Evolutionary conservation across 2,329 filamentous ascomycete genomes (phyloP).

Genomic region (Arthrobotrys iridis): DNA sequence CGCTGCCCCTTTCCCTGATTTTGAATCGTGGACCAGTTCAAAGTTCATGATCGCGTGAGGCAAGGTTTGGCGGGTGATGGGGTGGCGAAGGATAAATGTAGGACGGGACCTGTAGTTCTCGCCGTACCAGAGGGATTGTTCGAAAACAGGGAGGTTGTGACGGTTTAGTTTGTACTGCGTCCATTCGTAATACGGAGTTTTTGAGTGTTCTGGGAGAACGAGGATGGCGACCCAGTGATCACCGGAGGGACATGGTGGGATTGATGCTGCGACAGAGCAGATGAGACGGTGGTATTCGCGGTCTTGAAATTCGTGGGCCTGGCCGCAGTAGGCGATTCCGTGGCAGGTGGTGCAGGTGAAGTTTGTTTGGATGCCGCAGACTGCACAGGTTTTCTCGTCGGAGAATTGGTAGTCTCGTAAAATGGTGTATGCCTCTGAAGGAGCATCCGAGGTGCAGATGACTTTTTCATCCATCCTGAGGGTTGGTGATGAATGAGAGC

Average conservation of each 20-base stretch:
- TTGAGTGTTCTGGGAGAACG: slow-evolving; percentile 29
- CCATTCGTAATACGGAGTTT: slow-evolving; percentile 34
- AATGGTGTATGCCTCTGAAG: not conserved
- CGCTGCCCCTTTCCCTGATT: not conserved
- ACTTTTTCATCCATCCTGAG: not conserved
- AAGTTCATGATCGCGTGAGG: slow-evolving; percentile 13
- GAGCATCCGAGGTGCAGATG: not conserved
- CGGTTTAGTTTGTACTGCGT: slow-evolving; percentile 5
- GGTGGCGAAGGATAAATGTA: slow-evolving; percentile 16
- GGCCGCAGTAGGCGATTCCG: slow-evolving; percentile 27
- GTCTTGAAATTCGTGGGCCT: slow-evolving; percentile 21
- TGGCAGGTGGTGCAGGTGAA: slow-evolving; percentile 26
- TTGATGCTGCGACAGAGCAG: not conserved
- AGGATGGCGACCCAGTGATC: slow-evolving; percentile 2
- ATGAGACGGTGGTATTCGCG: slow-evolving; percentile 1
- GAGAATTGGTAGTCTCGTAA: not conserved
- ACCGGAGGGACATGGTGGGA: slow-evolving; percentile 12
- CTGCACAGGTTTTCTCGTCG: slow-evolving; percentile 2
- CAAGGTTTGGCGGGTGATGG: slow-evolving; percentile 15
- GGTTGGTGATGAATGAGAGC: not conserved
- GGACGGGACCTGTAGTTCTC: not conserved
- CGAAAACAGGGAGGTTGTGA: slow-evolving; percentile 24
- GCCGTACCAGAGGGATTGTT: slow-evolving; percentile 22
- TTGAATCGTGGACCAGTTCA: not conserved
- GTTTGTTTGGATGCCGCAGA: slow-evolving; percentile 20